Percentiles rank a stretch among this genome's conserved stretches.
Conservation (phyloP, 352 stramenopile genomes). For the Pythium phragmiticola region DNA sequence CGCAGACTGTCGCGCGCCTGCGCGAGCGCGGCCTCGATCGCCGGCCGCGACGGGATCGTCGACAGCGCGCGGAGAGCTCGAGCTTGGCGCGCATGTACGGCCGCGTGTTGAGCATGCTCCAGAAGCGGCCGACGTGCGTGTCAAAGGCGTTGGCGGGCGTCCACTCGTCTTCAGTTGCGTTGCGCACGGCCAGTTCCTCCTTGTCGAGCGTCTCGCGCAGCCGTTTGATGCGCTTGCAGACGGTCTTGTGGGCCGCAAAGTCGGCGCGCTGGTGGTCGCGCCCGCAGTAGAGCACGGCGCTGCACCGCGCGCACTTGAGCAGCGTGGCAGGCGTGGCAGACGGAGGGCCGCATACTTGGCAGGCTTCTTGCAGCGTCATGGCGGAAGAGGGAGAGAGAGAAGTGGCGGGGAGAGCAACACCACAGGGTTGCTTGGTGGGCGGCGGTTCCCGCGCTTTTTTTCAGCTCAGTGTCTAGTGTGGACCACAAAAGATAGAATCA, state of each 20-base stretch:
- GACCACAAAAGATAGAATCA: too few relatives aligned
- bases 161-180: neutral
- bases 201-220: neutral
- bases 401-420: too few relatives aligned
- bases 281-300: conserved; percentile 9
- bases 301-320: conserved; percentile 8
- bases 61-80: conserved; percentile 3
- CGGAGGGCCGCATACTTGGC: conserved; percentile 1
- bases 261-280: conserved; percentile 12
- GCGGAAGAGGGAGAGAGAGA: neutral
- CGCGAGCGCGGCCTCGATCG: neutral
- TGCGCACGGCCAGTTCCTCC: neutral
- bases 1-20: conserved; percentile 13
- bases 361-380: neutral
- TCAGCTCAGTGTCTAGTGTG: too few relatives aligned
- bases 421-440: too few relatives aligned
- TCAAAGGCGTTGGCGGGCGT: conserved; percentile 12
- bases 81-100: conserved; percentile 19
- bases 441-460: too few relatives aligned
- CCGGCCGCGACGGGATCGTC: neutral
- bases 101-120: conserved; percentile 13
- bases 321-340: neutral
- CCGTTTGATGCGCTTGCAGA: neutral
- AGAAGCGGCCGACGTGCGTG: conserved; percentile 8
- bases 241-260: conserved; percentile 9